phyloP scores from a whole-genome alignment of 768 basidiomycete genomes.

The Gloeopeniophorella convolvens region DNA sequence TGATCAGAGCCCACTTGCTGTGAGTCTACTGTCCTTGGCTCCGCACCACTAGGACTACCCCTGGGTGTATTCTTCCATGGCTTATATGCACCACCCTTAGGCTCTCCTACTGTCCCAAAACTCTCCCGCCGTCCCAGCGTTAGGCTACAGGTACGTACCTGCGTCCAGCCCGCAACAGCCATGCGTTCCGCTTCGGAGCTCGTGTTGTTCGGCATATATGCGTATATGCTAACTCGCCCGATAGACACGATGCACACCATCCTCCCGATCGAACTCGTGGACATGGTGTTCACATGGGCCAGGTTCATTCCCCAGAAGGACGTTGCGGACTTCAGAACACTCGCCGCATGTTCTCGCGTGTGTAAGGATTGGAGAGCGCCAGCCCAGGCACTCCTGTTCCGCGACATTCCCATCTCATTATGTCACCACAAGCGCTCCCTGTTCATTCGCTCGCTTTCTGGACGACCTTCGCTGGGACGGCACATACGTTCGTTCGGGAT shows the following conservation, averaged over 20 bases:
- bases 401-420: slow-evolving; percentile 12
- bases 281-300: slow-evolving; percentile 14
- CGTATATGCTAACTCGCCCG: no score
- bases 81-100: no score
- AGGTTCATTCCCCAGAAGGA: slow-evolving; percentile 3
- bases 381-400: slow-evolving; percentile 10
- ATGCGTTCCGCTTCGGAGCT: neutral
- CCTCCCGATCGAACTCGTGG: slow-evolving; percentile 12
- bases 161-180: no score
- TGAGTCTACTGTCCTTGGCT: no score
- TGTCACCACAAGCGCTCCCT: slow-evolving; percentile 5
- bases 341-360: slow-evolving; percentile 8
- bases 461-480: slow-evolving; percentile 6
- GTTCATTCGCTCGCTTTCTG: slow-evolving; percentile 1
- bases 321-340: slow-evolving; percentile 5
- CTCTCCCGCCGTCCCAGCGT: no score
- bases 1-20: no score
- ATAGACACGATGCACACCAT: no score
- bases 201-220: slow-evolving; percentile 2
- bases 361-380: slow-evolving; percentile 13
- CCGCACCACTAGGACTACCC: no score
- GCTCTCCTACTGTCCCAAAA: no score
- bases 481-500: slow-evolving; percentile 16
- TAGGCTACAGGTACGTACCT: no score
- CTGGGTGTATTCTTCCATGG: no score